These are phyloP conservation scores for Lachnellula hyalina DNA, from an alignment of 2,329 filamentous ascomycete species.

Conservation along the genomic window DNA sequence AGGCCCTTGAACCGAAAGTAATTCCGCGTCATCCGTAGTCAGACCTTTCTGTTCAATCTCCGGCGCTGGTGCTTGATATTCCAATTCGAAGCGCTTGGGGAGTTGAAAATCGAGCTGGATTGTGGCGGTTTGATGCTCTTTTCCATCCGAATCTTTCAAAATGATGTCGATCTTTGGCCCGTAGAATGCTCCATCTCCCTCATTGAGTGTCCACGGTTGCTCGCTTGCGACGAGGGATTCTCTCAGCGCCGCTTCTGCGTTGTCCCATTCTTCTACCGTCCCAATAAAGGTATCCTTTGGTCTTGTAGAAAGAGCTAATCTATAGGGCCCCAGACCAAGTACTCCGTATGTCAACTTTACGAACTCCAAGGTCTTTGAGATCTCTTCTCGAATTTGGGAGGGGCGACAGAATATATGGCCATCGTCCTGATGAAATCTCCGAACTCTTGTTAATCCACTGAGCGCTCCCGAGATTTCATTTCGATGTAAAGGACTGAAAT, in stretches of 20 bases:
- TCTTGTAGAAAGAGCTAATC: conserved; percentile 72
- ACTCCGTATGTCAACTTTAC: conserved; percentile 66
- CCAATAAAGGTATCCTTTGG: conserved; percentile 76
- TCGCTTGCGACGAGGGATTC: conserved; percentile 58
- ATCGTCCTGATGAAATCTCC: conserved; percentile 86
- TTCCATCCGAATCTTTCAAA: conserved; percentile 71
- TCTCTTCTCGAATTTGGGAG: conserved; percentile 69
- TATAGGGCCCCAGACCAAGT: conserved; percentile 66
- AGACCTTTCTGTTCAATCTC: conserved; percentile 52
- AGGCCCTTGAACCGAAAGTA: conserved; percentile 48
- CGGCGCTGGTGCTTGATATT: conserved; percentile 66
- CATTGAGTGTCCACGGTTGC: conserved; percentile 66
- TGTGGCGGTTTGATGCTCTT: conserved; percentile 84
- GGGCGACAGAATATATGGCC: conserved; percentile 86
- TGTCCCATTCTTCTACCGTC: conserved; percentile 61
- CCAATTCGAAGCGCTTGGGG: conserved; percentile 72
- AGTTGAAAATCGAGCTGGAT: conserved; percentile 89
- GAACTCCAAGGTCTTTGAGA: conserved; percentile 67
- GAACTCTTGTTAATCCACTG: conserved; percentile 75
- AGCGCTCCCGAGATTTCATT: conserved; percentile 81
- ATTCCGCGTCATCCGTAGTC: conserved; percentile 42
- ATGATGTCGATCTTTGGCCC: conserved; percentile 90
- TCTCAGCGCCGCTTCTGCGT: conserved; percentile 61
- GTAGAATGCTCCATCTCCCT: conserved; percentile 84
- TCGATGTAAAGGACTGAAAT: conserved; percentile 81